Evolutionary conservation across 306 rosid species (phyloP).

Genomic region (Datisca glomerata): DNA sequence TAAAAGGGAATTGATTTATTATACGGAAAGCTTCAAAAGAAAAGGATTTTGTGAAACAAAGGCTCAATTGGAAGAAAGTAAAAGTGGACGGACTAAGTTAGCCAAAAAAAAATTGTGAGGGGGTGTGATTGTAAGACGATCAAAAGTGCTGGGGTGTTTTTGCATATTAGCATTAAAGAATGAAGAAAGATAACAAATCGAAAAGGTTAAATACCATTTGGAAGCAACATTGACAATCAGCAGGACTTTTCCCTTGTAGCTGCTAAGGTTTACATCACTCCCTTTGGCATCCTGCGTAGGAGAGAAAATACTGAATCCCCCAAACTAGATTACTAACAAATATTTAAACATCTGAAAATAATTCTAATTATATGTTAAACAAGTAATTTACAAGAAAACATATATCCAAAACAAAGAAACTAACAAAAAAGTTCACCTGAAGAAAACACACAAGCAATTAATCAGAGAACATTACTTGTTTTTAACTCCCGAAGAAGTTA

Average conservation of each 20-base stretch:
- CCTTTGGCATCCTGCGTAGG: conserved; percentile 61
- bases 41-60: too few species aligned
- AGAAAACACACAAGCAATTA: background rate
- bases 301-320: background rate
- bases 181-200: background rate
- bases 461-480: background rate
- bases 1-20: too few species aligned
- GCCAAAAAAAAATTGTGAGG: too few species aligned
- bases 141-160: background rate
- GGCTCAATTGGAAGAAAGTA: too few species aligned
- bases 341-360: background rate
- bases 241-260: conserved; percentile 60
- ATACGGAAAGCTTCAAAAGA: too few species aligned
- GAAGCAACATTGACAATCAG: conserved; percentile 88
- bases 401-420: background rate
- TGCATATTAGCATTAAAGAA: background rate
- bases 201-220: conserved; percentile 43
- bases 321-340: background rate
- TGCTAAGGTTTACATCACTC: conserved; percentile 41
- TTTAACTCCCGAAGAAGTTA: too few species aligned
- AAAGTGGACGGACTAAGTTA: too few species aligned
- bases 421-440: background rate
- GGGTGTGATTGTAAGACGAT: background rate
- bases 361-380: background rate
- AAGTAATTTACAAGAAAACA: background rate